Base-by-base conservation (phyloP, 805 yeast genomes). In the Pichia pseudocactophila region DNA sequence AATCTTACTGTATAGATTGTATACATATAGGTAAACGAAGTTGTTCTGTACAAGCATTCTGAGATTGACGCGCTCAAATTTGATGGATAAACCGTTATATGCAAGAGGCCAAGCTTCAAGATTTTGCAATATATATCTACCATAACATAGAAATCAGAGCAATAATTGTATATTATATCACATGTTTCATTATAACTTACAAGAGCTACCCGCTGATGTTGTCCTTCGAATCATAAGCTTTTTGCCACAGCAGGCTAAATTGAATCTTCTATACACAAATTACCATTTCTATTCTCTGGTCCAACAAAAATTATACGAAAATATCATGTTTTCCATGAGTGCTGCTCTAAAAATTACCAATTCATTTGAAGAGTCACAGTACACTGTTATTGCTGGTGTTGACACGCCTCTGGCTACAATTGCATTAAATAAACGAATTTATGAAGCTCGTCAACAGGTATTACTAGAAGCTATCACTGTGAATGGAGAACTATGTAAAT, bases 161-260 rank as follows among this genome's bases (percentile, higher is more conserved):
- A 22, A 22, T 22, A 22, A 8, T 8, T 6, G 25, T 6, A 22
- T 5, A 22, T 22, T 6, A 5, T 22, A 22, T 6, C 8, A 12
- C 10, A 28, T 18, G 34, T 13, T 7, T 8, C 22, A 16, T 6
- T 10, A 4, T 20, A 20, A 34, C 7, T 40, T 57, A 9, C 32
- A 44, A 10, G 25, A 40, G 4, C 43, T 62, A 3, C 58, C 63
- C 4, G 57, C 50, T 10, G 25, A 16, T 4, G 40, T 62, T 6
- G 20, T 60, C 8, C 19, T 41, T 2, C 25, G n/a, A 4, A 48
- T 65, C 1, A 43, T 55, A 1, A 41, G 48, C 4, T 63, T 46
- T 40, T 49, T 71, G 13, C 67, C 70, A 7, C 78, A 72, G 46
- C 62, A 66, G 42, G 63, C 59, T 17, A 58, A 66, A 38, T 27